A percentile compares a stretch with the other conserved stretches of the same genome.
These are phyloP conservation scores for Neofusicoccum sp. DNA, from an alignment of 2,329 filamentous ascomycete genomes.

Conservation along the genomic window DNA sequence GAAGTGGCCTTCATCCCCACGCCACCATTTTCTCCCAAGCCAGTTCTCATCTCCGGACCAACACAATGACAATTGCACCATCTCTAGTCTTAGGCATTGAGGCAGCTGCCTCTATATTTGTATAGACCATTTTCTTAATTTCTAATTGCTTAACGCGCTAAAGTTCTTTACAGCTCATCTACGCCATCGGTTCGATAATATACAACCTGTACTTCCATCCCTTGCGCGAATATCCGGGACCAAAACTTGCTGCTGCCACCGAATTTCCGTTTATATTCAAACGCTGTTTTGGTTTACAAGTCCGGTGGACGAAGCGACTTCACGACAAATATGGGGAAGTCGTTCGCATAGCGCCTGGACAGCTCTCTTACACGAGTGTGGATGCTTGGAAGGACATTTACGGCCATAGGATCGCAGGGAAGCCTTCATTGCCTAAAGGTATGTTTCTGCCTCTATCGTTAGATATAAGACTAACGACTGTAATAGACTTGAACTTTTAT, in stretches of 20 bases:
- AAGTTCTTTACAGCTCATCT: not conserved
- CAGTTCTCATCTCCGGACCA: no score
- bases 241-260: not conserved
- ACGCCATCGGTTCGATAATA: not conserved
- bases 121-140: no score
- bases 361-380: constrained; percentile 9
- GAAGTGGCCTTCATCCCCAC: no score
- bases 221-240: constrained; percentile 16
- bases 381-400: constrained; percentile 22
- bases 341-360: constrained; percentile 13
- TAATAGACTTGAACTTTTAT: constrained; percentile 5
- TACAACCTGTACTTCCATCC: constrained; percentile 17
- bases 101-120: no score
- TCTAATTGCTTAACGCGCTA: no score
- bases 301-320: not conserved
- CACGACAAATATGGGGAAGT: constrained; percentile 15
- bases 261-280: not conserved
- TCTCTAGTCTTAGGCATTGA: no score
- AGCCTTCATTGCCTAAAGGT: no score
- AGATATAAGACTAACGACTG: no score
- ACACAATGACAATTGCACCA: no score
- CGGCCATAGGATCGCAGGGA: constrained; percentile 15
- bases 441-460: no score
- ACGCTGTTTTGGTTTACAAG: not conserved
- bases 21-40: no score